phyloP scores from a whole-genome alignment of 2,329 filamentous ascomycete species.

The Colletotrichum sublineola region DNA sequence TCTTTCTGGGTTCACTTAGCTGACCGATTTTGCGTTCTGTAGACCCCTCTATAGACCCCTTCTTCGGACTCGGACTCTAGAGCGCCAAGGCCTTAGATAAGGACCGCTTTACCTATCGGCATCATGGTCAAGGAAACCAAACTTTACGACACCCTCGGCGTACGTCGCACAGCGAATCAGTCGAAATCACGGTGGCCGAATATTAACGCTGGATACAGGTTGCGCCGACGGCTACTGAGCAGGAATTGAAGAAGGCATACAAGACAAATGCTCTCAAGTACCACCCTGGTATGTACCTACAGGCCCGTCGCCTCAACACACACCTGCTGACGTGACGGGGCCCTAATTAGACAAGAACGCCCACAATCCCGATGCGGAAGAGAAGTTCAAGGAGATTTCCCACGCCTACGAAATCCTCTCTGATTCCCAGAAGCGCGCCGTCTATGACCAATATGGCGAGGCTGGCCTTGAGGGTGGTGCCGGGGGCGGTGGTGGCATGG shows the following conservation, averaged over 20 bases:
- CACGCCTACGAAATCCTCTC: conserved; percentile 96
- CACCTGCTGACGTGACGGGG: conserved; percentile 27
- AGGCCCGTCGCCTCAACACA: background rate
- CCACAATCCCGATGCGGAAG: conserved; percentile 90
- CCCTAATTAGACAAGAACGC: conserved; percentile 88
- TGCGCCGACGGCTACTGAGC: conserved; percentile 81
- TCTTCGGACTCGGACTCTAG: conserved; percentile 9
- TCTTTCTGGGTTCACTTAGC: conserved; percentile 4
- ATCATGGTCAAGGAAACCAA: conserved; percentile 85
- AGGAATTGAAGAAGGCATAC: conserved; percentile 92
- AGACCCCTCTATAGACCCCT: conserved; percentile 34
- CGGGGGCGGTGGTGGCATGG: conserved; percentile 84
- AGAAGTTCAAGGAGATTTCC: conserved; percentile 98
- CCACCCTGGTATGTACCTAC: conserved; percentile 77
- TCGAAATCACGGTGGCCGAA: background rate
- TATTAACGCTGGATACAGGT: conserved; percentile 66
- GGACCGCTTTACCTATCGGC: conserved; percentile 24
- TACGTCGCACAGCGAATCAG: conserved; percentile 59
- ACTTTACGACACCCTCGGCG: conserved; percentile 83
- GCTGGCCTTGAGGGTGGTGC: conserved; percentile 92
- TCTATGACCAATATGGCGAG: conserved; percentile 99
- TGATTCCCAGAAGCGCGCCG: conserved; percentile 87
- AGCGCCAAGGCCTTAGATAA: conserved; percentile 33
- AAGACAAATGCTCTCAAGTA: conserved; percentile 86
- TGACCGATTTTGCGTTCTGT: conserved; percentile 20